Conservation (phyloP, 805 yeast genomes). For the Candida sakaeoensis region DNA sequence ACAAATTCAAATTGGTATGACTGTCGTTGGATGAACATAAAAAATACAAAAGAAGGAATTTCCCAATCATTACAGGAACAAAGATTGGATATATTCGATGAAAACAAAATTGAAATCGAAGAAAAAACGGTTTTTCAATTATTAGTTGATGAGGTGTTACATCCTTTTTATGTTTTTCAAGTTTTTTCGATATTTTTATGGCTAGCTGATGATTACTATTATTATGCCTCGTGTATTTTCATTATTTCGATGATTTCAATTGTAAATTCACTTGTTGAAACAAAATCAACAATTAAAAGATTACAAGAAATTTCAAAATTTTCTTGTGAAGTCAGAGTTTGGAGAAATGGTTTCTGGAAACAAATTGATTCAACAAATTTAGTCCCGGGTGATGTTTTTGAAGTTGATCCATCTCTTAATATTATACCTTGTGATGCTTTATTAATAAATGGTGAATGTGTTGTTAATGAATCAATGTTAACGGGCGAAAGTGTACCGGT, state of each 20-base stretch:
- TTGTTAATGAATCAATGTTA: slow-evolving; percentile 95
- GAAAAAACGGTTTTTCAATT: slow-evolving; percentile 66
- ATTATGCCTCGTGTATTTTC: slow-evolving; percentile 91
- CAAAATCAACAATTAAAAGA: slow-evolving; percentile 68
- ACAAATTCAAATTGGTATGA: slow-evolving; percentile 89
- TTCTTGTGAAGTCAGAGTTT: slow-evolving; percentile 79
- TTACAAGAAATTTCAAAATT: slow-evolving; percentile 70
- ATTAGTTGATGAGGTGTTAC: slow-evolving; percentile 81
- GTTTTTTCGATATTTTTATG: slow-evolving; percentile 87
- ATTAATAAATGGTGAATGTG: slow-evolving; percentile 85
- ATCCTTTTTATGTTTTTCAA: slow-evolving; percentile 95
- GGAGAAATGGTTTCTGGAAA: slow-evolving; percentile 92
- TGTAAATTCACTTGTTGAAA: slow-evolving; percentile 78
- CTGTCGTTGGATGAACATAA: slow-evolving; percentile 63
- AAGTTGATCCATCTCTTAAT: slow-evolving; percentile 76
- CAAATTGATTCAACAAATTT: slow-evolving; percentile 70
- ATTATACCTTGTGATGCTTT: slow-evolving; percentile 87
- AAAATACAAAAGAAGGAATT: slow-evolving; percentile 61
- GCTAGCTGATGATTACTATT: slow-evolving; percentile 89
- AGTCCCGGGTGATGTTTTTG: slow-evolving; percentile 95
- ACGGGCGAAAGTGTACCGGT: slow-evolving; percentile 99
- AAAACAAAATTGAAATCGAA: slow-evolving; percentile 68
- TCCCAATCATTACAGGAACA: slow-evolving; percentile 65
- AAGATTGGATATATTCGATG: slow-evolving; percentile 71
- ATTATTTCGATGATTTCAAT: slow-evolving; percentile 80